Conservation (phyloP, 331 rosid genomes). For the Quercus lobata region DNA sequence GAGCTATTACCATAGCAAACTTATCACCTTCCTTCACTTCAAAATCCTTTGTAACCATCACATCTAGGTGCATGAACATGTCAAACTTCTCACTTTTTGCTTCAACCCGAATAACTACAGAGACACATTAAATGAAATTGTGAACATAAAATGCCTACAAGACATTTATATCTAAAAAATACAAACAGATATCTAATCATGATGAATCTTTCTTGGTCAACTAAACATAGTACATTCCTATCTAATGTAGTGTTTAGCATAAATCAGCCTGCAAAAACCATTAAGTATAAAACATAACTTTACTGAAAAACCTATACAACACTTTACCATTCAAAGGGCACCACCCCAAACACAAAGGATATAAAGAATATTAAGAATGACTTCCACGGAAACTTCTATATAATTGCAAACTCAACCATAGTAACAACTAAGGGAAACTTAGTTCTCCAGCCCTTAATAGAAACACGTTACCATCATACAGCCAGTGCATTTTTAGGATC, state of each 20-base stretch:
- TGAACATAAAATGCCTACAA: neutral
- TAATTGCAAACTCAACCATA: neutral
- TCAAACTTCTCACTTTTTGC: constrained; percentile 96
- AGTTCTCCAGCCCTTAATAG: neutral
- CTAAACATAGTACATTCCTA: neutral
- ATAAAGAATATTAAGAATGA: neutral
- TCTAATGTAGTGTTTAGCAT: neutral
- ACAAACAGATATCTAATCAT: neutral
- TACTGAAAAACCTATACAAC: neutral
- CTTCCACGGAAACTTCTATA: neutral
- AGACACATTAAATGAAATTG: neutral
- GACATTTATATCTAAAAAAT: neutral
- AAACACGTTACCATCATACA: neutral
- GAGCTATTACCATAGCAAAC: constrained; percentile 64
- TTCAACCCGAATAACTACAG: constrained; percentile 72
- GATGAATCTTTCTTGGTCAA: neutral
- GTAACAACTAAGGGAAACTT: neutral
- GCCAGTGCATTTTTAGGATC: neutral
- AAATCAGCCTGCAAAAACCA: neutral
- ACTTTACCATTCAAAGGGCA: neutral
- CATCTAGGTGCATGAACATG: constrained; percentile 94
- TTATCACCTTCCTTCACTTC: constrained; percentile 76
- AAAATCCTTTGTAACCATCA: constrained; percentile 59
- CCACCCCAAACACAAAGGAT: neutral
- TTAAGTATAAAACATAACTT: neutral